A percentile compares a stretch with the other conserved stretches of the same genome.
Conservation (phyloP, 1,284 basidiomycete genomes). For the Ganoderma multipileum region DNA sequence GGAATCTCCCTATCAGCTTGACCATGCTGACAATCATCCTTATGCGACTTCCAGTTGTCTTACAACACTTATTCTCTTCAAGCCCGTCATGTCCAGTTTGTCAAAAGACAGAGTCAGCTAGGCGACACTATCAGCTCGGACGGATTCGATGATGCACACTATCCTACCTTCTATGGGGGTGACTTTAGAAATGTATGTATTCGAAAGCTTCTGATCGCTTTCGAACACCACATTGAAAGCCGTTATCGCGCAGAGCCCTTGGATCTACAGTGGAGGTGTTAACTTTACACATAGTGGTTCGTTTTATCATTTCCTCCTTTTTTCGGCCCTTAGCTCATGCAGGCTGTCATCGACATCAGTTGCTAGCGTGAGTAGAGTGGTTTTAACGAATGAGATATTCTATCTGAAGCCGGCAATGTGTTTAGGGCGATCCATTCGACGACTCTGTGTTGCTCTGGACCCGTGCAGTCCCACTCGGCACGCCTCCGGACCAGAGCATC, state of each 20-base stretch:
- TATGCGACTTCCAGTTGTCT: constrained; percentile 42
- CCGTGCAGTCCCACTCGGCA: constrained; percentile 51
- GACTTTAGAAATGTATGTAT: constrained; percentile 57
- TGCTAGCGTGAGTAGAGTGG: constrained; percentile 40
- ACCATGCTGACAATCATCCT: background rate
- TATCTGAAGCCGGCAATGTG: constrained; percentile 19
- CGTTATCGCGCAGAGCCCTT: constrained; percentile 47
- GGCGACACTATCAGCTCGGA: constrained; percentile 38
- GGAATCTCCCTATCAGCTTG: background rate
- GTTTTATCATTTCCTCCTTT: constrained; percentile 12
- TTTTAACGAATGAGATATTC: background rate
- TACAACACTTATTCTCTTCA: constrained; percentile 49
- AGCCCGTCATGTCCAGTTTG: constrained; percentile 45
- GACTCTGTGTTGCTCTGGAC: constrained; percentile 71
- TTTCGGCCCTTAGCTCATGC: background rate
- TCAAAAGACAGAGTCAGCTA: constrained; percentile 44
- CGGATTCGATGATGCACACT: constrained; percentile 55
- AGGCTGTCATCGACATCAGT: constrained; percentile 35
- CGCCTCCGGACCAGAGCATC: constrained; percentile 56
- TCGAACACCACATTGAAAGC: background rate
- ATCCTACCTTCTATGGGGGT: constrained; percentile 59
- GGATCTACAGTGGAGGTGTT: constrained; percentile 59
- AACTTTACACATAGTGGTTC: constrained; percentile 63
- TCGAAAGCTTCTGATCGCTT: too few species aligned
- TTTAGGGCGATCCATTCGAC: constrained; percentile 65